Evolutionary conservation across 2,329 filamentous ascomycete genomes (phyloP).

Genomic region (Aspergillus calidoustus): DNA sequence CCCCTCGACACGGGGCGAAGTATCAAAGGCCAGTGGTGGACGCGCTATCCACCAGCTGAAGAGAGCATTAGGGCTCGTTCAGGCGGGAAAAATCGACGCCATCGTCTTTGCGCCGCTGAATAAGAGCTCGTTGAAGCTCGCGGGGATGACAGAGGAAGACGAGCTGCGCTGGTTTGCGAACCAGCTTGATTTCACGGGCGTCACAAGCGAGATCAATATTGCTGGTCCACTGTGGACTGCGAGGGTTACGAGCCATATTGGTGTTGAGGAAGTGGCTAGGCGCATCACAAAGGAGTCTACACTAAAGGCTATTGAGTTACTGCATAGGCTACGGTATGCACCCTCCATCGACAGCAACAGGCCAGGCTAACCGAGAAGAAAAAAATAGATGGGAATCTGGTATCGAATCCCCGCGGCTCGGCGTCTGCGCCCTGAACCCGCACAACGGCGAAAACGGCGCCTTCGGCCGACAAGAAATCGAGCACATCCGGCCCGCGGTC

Average conservation of each 20-base stretch:
- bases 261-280: conserved; percentile 34
- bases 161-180: conserved; percentile 43
- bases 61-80: conserved; percentile 27
- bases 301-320: conserved; percentile 18
- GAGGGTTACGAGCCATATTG: conserved; percentile 39
- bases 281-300: conserved; percentile 33
- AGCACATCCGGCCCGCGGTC: conserved; percentile 37
- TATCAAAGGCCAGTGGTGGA: too few species aligned
- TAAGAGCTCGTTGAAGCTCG: conserved; percentile 39
- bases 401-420: conserved; percentile 35
- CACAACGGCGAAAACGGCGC: conserved; percentile 42
- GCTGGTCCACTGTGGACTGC: conserved; percentile 35
- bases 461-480: conserved; percentile 40
- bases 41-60: not conserved
- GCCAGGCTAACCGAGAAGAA: not conserved
- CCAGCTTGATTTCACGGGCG: conserved; percentile 34
- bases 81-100: conserved; percentile 34
- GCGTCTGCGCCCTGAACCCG: conserved; percentile 41
- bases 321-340: conserved; percentile 9
- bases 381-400: conserved; percentile 33
- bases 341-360: not conserved
- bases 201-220: conserved; percentile 42
- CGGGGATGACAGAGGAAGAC: conserved; percentile 42
- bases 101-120: conserved; percentile 42
- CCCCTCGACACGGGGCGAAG: too few species aligned